A percentile compares a stretch with the other conserved stretches of the same genome.
phyloP scores from a whole-genome alignment of 1,139 yeast species.

The Candida sp. region DNA sequence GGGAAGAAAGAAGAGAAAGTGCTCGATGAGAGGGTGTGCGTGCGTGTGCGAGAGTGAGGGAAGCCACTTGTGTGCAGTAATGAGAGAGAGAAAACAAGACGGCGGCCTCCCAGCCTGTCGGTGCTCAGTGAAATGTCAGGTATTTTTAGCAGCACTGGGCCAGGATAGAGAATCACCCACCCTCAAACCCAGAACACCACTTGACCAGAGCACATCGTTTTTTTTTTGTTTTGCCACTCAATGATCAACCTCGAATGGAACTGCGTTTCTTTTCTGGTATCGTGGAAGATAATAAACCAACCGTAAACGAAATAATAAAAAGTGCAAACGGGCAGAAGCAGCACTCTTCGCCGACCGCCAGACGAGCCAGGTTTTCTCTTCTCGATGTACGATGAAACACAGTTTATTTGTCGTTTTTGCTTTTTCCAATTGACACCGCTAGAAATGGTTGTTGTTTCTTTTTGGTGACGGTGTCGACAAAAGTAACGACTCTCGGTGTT shows the following conservation, averaged over 20 bases:
- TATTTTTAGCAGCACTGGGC: not conserved
- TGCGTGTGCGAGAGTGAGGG: too few relatives aligned
- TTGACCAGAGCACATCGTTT: not conserved
- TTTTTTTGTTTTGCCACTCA: not conserved
- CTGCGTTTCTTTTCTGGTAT: not conserved
- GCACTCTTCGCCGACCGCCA: not conserved
- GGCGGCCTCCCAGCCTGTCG: not conserved
- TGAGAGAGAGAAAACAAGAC: not conserved
- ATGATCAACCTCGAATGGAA: not conserved
- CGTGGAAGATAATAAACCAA: not conserved
- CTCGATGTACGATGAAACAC: too few relatives aligned
- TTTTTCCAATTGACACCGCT: too few relatives aligned
- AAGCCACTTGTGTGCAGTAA: conserved; percentile 4
- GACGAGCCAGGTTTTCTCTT: too few relatives aligned
- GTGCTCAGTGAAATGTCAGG: not conserved
- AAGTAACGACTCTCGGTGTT: not conserved
- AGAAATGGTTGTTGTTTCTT: too few relatives aligned
- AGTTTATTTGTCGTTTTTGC: too few relatives aligned
- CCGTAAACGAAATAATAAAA: not conserved
- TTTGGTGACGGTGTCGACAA: too few relatives aligned
- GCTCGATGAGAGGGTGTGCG: not conserved
- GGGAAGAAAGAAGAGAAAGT: not conserved
- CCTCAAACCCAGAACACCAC: not conserved
- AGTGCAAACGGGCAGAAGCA: not conserved
- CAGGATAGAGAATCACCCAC: not conserved